Base-by-base conservation (phyloP, 768 basidiomycete genomes). In the Chalciporus piperatus region DNA sequence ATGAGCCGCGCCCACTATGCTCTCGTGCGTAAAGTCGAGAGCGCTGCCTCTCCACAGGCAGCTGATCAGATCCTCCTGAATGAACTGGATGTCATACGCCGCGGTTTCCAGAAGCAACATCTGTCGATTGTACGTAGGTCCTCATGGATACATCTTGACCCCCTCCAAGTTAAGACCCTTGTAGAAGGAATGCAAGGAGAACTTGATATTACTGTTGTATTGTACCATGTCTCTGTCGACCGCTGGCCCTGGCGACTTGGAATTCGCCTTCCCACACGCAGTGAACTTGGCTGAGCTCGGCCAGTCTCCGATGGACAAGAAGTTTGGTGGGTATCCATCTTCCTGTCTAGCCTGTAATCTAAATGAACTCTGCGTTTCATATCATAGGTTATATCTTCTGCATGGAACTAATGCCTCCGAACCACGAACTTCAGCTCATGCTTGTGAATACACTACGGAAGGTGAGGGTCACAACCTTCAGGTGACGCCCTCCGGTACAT, bases 401-500 rank as follows among this genome's bases (percentile, higher is more conserved):
- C 61, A 67, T 76, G 47, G 82, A 87, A 62, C 66, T 89, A 19
- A 89, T 93, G 83, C 79, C 82, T 35, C 60, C 71, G 8, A 67
- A 76, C 33, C 82, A 91, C 61, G 89, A 91, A 53, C 72, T 92
- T 28, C 79, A 82, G 45, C 72, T 94, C 20, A 91, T 94, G 86
- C 76, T 92, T 19, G 84, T 93, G 51, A 94, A 94, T 58, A 92
- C 91, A 5, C 64, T 92, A 30, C 83, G 89, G 55, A 93, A 93
- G 78, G 91, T 84, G 59, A 50, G 64, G 40, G 7, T 25, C 32
- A 5, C 42, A 47, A 10, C 32, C 16, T 25, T 28, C 38, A 10
- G 43, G 27, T 54, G 8, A 10, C 6, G 7, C 39, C 41, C 17
- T 13, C 20, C 35, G 19, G 13, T 39, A 10, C 9, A 27, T 9